phyloP scores from a whole-genome alignment of 345 rosid species.

The Sisymbrium irio region DNA sequence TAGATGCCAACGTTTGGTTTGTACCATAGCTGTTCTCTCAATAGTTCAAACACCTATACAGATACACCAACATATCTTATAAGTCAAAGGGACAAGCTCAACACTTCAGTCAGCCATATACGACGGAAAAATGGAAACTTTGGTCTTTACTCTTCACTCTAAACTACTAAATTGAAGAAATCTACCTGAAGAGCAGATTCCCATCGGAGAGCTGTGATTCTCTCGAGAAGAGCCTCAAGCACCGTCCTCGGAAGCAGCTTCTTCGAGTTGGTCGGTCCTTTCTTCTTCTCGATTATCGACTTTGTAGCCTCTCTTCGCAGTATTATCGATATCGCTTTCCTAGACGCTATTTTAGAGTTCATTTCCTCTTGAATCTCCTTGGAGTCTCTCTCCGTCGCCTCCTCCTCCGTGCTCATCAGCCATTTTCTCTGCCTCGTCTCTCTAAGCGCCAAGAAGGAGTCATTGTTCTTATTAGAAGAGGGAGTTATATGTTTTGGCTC shows the following conservation, averaged over 20 bases:
- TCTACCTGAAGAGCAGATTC: conserved; percentile 86
- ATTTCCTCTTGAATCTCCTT: conserved; percentile 49
- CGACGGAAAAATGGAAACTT: not conserved
- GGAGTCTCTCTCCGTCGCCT: conserved; percentile 44
- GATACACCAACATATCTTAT: not conserved
- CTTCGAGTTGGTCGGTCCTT: conserved; percentile 61
- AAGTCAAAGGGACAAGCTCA: not conserved
- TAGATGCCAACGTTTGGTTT: conserved; percentile 62
- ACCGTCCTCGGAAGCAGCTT: conserved; percentile 75
- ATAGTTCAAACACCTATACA: conserved; percentile 70
- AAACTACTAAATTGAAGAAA: too few species aligned
- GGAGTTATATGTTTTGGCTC: not conserved
- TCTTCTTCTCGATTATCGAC: conserved; percentile 74
- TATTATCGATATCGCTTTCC: conserved; percentile 75
- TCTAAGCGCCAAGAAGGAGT: conserved; percentile 4
- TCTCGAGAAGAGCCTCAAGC: conserved; percentile 82
- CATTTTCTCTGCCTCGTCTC: conserved; percentile 37
- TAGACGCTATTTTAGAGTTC: conserved; percentile 69
- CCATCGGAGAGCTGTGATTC: conserved; percentile 86
- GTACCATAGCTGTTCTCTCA: conserved; percentile 87
- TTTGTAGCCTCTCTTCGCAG: conserved; percentile 81
- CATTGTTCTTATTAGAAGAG: not conserved
- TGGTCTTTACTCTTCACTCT: too few species aligned
- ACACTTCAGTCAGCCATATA: not conserved
- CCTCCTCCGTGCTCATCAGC: conserved; percentile 38